Base-by-base conservation (phyloP, 1,139 yeast genomes). In the Magnusiomyces suaveolens region DNA sequence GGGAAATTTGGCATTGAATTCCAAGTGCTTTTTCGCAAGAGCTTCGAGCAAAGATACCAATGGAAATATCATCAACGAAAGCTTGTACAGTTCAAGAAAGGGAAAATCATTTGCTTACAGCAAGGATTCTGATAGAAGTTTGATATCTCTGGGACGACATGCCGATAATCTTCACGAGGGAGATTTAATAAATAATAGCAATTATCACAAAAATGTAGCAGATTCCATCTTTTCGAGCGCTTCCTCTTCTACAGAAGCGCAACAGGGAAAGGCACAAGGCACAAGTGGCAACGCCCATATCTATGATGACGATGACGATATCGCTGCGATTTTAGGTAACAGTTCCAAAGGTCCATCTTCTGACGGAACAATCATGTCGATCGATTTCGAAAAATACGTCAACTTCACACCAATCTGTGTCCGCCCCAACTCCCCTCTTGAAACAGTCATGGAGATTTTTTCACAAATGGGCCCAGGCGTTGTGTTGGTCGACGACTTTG, bases 391-490 rank as follows among this genome's bases (percentile, higher is more conserved):
- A 43, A 53, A 53, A 46, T 53, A 51, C 24, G 57, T 55, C 43
- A 55, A 55, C 32, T 81, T 84, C 24, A 79, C 88, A 16, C 95
- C 95, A 1, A 67, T 89, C 21, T 76, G 81, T 0, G 81, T 87
- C 0, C 73, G 77, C 52, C 69, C 80, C 1, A 67, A 71, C 38
- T 74, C 83, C 0, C 76, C 86, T 0, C 71, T 89, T 43, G 87
- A 84, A 59, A 76, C 79, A 44, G 78, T 84, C 1, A 72, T 83
- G 57, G 86, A 84, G 50, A 72, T 87, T 21, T 92, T 92, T 67
- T 78, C 81, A 56, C 83, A 85, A 60, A 67, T 89, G 43, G 97
- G 97, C 0, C 96, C 97, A 2, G 74, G 88, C 43, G 77, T 82
- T 43, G 76, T 92, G 1, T 73, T 86, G 50, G 83, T 89, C 0